Evolutionary conservation across 768 basidiomycete genomes (phyloP), one percentile per base, ranked within the genome.

Genomic region (Polyporus arcularius): DNA sequence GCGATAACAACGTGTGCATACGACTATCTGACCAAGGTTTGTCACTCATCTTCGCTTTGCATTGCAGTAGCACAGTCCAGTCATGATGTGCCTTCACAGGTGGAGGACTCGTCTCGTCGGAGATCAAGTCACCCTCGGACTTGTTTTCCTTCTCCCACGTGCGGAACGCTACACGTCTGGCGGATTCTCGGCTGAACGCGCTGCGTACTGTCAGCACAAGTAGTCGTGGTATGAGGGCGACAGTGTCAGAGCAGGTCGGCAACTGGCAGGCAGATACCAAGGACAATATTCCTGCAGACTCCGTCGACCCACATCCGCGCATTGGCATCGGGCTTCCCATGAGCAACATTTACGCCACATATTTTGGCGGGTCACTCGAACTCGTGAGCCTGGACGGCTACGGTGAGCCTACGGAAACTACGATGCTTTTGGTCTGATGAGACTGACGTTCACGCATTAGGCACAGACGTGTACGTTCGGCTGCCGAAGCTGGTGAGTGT

Each of bases 21-120:
- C 87, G 94, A 41, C 88, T 96, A 76, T 94, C 93, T n/a, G 94
- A 96, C 70, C 87, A 92, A 84, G 94, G 93, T 87, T 56, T 43
- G 42, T 61, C 18, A 4, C 4, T n/a, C 18, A 28, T 32, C 3
- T 40, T 10, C 28, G 7, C 28, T 7, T 26, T 26, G 21, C n/a
- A 28, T 40, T 11, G 4, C 3, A 15, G 14, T 21, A 28, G 31
- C 1, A 21, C 11, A 7, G 38, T 53, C 18, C 48, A 28, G 42
- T 46, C 14, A 35, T 15, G 16, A 41, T 4, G 16, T 43, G 16
- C 1, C 46, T 47, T 65, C 53, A 4, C 70, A 89, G 94, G 92
- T 40, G 90, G 92, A 3, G 92, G 93, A 1, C 79, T 95, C 8
- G 70, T 75, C 46, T 79, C 76, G 18, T 69, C 80, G 7, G 74